These are phyloP conservation scores for Lenzites betulinus DNA, from an alignment of 768 basidiomycete species.

Conservation along the genomic window DNA sequence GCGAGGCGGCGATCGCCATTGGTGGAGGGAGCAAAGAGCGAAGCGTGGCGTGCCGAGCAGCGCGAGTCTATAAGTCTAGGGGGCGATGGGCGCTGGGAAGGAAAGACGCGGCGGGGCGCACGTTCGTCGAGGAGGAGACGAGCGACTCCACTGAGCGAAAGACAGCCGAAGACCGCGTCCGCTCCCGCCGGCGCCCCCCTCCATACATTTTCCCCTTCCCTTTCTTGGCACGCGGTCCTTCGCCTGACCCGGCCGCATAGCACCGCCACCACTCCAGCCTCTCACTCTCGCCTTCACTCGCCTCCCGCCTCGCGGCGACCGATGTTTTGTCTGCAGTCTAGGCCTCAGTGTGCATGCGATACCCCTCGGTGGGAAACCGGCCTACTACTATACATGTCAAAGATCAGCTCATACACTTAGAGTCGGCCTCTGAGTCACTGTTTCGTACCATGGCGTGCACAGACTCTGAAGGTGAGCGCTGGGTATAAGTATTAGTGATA, in stretches of 20 bases:
- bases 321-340: background rate
- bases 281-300: background rate
- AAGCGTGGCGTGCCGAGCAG: background rate
- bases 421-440: too few relatives aligned
- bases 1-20: constrained; percentile 4
- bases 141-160: constrained; percentile 13
- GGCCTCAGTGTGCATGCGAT: too few relatives aligned
- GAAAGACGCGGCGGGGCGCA: constrained; percentile 5
- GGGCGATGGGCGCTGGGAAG: background rate
- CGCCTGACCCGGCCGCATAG: background rate
- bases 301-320: too few relatives aligned
- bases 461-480: too few relatives aligned
- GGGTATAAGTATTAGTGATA: too few relatives aligned
- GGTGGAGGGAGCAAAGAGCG: background rate
- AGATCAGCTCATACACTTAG: too few relatives aligned
- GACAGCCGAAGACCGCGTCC: background rate
- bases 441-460: too few relatives aligned
- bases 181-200: constrained; percentile 1
- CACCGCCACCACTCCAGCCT: constrained; percentile 8
- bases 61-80: background rate
- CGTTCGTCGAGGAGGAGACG: constrained; percentile 15
- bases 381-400: too few relatives aligned
- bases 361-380: too few relatives aligned
- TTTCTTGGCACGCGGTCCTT: constrained; percentile 7
- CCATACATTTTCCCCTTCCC: background rate